These are phyloP conservation scores for Angomonas deanei DNA, from an alignment of 208 protist species.

Conservation along the genomic window DNA sequence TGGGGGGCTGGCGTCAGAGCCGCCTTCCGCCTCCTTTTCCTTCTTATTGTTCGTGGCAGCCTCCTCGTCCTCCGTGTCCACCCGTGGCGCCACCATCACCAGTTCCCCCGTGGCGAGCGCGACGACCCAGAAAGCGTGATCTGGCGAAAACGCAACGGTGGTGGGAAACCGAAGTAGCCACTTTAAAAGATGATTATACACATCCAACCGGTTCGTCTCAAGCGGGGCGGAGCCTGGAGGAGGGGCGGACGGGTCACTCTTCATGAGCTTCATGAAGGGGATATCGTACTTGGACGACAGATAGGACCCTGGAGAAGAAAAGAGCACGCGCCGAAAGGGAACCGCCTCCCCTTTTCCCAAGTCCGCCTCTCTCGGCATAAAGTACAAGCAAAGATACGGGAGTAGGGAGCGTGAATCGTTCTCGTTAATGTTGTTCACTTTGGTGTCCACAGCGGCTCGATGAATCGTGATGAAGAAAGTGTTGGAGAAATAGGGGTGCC, in stretches of 20 bases:
- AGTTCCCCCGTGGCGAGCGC: conserved; percentile 13
- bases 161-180: conserved; percentile 1
- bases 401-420: neutral
- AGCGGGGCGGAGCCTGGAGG: too few species aligned
- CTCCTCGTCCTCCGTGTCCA: too few species aligned
- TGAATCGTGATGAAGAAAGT: neutral
- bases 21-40: neutral
- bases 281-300: too few species aligned
- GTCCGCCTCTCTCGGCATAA: too few species aligned
- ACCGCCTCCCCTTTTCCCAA: neutral
- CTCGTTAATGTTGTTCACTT: neutral
- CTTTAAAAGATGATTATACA: neutral
- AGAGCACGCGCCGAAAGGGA: too few species aligned
- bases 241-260: too few species aligned
- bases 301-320: too few species aligned
- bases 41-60: neutral
- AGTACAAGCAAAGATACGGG: neutral
- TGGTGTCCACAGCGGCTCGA: neutral
- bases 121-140: conserved; percentile 29
- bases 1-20: too few species aligned
- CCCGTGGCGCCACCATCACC: conserved; percentile 21
- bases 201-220: neutral
- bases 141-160: conserved; percentile 17
- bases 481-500: conserved; percentile 14
- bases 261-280: too few species aligned